phyloP scores from a whole-genome alignment of 495 filamentous ascomycete genomes.

The Talaromyces proteolyticus region DNA sequence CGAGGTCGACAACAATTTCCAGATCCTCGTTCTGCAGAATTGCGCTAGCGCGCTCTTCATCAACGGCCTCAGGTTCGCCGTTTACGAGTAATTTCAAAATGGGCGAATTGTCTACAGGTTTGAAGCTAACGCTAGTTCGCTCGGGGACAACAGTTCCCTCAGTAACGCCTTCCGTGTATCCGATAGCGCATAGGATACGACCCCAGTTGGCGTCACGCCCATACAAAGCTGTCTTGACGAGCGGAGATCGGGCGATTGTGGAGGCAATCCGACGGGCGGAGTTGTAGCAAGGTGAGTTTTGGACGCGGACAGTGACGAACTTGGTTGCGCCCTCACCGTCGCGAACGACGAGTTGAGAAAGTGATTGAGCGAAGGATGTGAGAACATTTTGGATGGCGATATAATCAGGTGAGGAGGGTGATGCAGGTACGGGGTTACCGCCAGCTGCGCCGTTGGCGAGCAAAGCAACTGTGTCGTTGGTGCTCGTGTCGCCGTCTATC shows the following conservation, averaged over 20 bases:
- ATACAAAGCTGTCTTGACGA: conserved; percentile 96
- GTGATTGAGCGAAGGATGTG: conserved; percentile 70
- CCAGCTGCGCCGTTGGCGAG: conserved; percentile 93
- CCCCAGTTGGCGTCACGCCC: conserved; percentile 99
- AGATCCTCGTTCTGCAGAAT: conserved; percentile 85
- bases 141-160: conserved; percentile 67
- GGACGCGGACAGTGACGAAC: conserved; percentile 90
- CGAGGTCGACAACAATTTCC: conserved; percentile 69
- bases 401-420: conserved; percentile 55
- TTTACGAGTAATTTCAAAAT: conserved; percentile 81
- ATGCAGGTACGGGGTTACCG: conserved; percentile 51
- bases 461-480: conserved; percentile 92
- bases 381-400: conserved; percentile 60
- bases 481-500: conserved; percentile 93
- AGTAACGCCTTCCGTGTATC: conserved; percentile 69
- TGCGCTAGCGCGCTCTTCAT: conserved; percentile 77
- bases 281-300: conserved; percentile 59
- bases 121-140: conserved; percentile 85
- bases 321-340: conserved; percentile 98
- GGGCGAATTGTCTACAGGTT: conserved; percentile 75
- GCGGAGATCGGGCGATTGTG: conserved; percentile 85
- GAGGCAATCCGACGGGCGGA: conserved; percentile 68
- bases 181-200: conserved; percentile 90
- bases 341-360: conserved; percentile 88
- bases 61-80: conserved; percentile 89